A percentile compares a stretch with the other conserved stretches of the same genome.
Conservation (phyloP, 176 grass and related monocot genomes). For the Zoysia japonica region DNA sequence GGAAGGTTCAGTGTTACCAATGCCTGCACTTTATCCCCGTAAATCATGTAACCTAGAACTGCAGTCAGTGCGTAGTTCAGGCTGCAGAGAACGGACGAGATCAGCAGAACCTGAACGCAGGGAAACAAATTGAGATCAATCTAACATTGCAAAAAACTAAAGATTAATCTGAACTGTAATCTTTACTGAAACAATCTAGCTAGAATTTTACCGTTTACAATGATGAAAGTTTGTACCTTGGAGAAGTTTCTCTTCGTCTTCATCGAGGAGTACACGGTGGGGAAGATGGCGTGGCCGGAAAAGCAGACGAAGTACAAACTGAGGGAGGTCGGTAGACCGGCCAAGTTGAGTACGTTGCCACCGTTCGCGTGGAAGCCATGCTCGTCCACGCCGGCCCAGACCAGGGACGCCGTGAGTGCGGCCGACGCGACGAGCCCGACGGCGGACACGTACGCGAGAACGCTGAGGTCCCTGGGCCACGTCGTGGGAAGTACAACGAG, state of each 20-base stretch:
- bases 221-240: conserved; percentile 34
- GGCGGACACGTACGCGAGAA: conserved; percentile 62
- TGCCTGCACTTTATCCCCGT: conserved; percentile 48
- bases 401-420: conserved; percentile 45
- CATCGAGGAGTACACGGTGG: conserved; percentile 62
- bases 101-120: conserved; percentile 41
- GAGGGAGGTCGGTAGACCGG: conserved; percentile 47
- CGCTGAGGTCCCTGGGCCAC: conserved; percentile 50
- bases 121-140: neutral
- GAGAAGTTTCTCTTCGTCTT: conserved; percentile 39
- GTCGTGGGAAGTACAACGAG: conserved; percentile 54
- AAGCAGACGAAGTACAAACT: conserved; percentile 68
- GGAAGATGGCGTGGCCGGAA: conserved; percentile 62
- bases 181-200: neutral
- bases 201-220: neutral
- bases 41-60: conserved; percentile 58
- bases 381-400: conserved; percentile 58
- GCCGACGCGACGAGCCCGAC: conserved; percentile 55
- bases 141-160: neutral
- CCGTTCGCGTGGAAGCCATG: conserved; percentile 35
- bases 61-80: conserved; percentile 57
- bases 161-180: neutral
- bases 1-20: conserved; percentile 66
- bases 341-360: conserved; percentile 29
- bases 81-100: conserved; percentile 51